Conservation (phyloP, 768 basidiomycete genomes). For the Suillus plorans region DNA sequence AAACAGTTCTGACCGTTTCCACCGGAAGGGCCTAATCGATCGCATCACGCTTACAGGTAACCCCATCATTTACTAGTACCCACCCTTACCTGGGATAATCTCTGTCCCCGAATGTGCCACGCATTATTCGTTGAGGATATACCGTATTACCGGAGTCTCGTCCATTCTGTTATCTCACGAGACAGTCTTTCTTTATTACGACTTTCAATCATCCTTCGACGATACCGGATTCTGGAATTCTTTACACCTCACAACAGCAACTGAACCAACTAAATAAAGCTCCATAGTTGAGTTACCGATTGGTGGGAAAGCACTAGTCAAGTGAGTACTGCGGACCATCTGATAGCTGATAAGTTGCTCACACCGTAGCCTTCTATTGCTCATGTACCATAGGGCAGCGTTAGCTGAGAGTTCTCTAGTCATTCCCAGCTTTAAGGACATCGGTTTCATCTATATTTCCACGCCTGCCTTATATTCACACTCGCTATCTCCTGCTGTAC, state of each 20-base stretch:
- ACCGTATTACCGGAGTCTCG: background rate
- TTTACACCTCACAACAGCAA: background rate
- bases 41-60: too few species aligned
- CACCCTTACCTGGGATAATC: too few species aligned
- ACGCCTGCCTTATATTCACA: background rate
- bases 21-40: too few species aligned
- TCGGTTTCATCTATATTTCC: background rate
- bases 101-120: too few species aligned
- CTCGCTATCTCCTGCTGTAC: background rate
- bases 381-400: background rate
- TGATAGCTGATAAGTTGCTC: background rate
- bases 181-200: too few species aligned
- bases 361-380: background rate
- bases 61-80: too few species aligned
- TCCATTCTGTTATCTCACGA: too few species aligned
- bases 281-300: background rate
- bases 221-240: background rate
- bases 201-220: too few species aligned
- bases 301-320: background rate
- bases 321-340: background rate
- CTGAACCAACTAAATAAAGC: background rate
- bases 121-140: too few species aligned
- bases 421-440: background rate
- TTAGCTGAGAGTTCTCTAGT: too few species aligned
- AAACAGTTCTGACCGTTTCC: too few species aligned